Evolutionary conservation across 1,284 basidiomycete species (phyloP).

Genomic region (Ganoderma boninense): DNA sequence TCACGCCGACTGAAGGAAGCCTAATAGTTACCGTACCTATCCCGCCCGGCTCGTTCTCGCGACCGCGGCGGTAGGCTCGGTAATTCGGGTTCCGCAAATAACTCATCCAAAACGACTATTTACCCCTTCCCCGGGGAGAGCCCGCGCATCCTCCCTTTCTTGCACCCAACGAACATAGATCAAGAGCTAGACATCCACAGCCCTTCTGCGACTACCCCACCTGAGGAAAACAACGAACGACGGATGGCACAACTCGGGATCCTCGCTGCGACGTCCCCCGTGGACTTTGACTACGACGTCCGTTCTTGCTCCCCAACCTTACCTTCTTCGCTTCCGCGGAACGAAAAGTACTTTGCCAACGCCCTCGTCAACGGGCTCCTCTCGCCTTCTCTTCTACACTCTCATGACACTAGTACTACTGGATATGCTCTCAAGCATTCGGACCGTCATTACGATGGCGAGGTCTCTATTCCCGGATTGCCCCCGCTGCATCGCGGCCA

Average conservation of each 20-base stretch:
- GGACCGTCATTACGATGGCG: slow-evolving; percentile 44
- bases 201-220: slow-evolving; percentile 12
- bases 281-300: slow-evolving; percentile 54
- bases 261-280: slow-evolving; percentile 54
- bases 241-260: slow-evolving; percentile 71
- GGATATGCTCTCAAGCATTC: slow-evolving; percentile 28
- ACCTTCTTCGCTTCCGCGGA: slow-evolving; percentile 43
- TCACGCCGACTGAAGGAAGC: slow-evolving; percentile 63
- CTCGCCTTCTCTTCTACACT: slow-evolving; percentile 35
- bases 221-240: slow-evolving; percentile 23
- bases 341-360: slow-evolving; percentile 47
- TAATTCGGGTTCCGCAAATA: slow-evolving; percentile 51
- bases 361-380: slow-evolving; percentile 45
- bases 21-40: slow-evolving; percentile 61
- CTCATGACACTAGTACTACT: slow-evolving; percentile 34
- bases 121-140: slow-evolving; percentile 23
- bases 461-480: slow-evolving; percentile 64
- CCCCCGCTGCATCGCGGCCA: slow-evolving; percentile 75
- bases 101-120: slow-evolving; percentile 27
- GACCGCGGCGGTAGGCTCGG: slow-evolving; percentile 80
- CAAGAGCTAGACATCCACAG: slow-evolving; percentile 29
- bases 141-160: slow-evolving; percentile 18
- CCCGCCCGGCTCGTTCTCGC: slow-evolving; percentile 67
- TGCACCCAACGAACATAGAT: slow-evolving; percentile 30
- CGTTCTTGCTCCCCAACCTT: slow-evolving; percentile 39